A percentile compares a stretch with the other conserved stretches of the same genome.
Conservation (phyloP, 169 alveolate species). For the Plasmodium cynomolgi region DNA sequence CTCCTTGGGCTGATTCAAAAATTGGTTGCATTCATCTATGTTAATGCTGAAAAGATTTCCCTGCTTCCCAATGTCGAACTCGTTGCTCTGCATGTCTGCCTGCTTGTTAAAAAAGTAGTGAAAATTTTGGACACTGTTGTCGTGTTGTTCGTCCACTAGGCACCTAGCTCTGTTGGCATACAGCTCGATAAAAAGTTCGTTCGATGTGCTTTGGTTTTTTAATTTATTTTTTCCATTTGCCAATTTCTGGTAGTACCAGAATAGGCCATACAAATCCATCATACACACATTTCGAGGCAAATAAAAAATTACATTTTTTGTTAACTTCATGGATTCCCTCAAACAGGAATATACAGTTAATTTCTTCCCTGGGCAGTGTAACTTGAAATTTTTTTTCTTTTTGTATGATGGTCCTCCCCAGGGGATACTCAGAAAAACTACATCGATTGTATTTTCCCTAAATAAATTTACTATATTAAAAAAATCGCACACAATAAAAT, state of each 20-base stretch:
- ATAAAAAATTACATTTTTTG: slow-evolving; percentile 44
- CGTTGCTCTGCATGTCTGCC: background rate
- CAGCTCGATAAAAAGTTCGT: slow-evolving; percentile 34
- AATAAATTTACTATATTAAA: slow-evolving; percentile 26
- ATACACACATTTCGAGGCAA: slow-evolving; percentile 58
- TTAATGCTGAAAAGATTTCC: slow-evolving; percentile 21
- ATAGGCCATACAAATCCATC: slow-evolving; percentile 30
- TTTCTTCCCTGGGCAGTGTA: background rate
- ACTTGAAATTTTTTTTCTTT: slow-evolving; percentile 20
- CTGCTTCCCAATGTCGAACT: background rate
- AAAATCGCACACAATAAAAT: slow-evolving; percentile 62
- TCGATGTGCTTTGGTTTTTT: background rate
- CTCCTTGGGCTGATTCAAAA: background rate
- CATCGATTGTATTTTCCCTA: slow-evolving; percentile 41
- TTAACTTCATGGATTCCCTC: slow-evolving; percentile 23
- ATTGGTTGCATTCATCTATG: slow-evolving; percentile 46
- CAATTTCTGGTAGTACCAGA: background rate
- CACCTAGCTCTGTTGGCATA: slow-evolving; percentile 46
- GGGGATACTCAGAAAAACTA: slow-evolving; percentile 43
- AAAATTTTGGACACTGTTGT: slow-evolving; percentile 26
- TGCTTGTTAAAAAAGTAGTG: slow-evolving; percentile 39
- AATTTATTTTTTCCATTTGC: background rate
- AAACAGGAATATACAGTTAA: slow-evolving; percentile 36
- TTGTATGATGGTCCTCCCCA: slow-evolving; percentile 71
- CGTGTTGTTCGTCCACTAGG: background rate